Evolutionary conservation across 1,284 basidiomycete genomes (phyloP), one percentile per base, ranked within the genome.

Genomic region (Sphaerobolus stellatus): DNA sequence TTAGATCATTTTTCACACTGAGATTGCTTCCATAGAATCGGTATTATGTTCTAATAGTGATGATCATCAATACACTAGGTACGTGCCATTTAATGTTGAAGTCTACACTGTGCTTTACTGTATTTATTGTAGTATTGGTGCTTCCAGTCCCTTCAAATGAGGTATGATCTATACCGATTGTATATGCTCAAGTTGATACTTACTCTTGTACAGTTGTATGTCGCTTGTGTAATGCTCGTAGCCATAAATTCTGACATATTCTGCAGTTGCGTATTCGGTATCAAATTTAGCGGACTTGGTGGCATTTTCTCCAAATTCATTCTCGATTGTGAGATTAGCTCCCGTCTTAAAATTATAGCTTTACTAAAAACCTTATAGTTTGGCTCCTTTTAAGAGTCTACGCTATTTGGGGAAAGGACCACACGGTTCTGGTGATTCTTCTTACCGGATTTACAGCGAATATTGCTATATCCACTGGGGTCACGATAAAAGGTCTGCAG

Each of bases 311-410:
- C 48, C 16, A 50, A 50, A 31, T 50, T 6, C 22, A 50, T 50
- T 22, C 31, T 50, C 20, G 48, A 50, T 22, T 18, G 48, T 50
- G n/a, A n/a, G n/a, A n/a, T n/a, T 16, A 20, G 48, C 36, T 50
- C 11, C 13, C n/a, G 5, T 50, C 16, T 36, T 43, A 16, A 11
- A 13, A 16, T 5, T 36, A 31, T 33, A 34, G 3, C 14, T 28
- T 48, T 3, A 36, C 8, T 24, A 2, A 18, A 22, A 16, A 11
- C 25, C 4, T 50, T 34, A 13, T 20, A 50, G 48, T 50, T 13
- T 50, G 48, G 48, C 28, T 50, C 11, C 11, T 50, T 36, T 36
- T 50, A 31, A 28, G 48, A n/a, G 48, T 50, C 16, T 50, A 50
- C 48, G 48, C 48, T 8, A 38, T 50, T 14, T 50, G 48, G 48